Percentiles rank a stretch among this genome's conserved stretches.
Evolutionary conservation across 805 yeast species (phyloP).

Genomic region (Metschnikowia amazonensis): DNA sequence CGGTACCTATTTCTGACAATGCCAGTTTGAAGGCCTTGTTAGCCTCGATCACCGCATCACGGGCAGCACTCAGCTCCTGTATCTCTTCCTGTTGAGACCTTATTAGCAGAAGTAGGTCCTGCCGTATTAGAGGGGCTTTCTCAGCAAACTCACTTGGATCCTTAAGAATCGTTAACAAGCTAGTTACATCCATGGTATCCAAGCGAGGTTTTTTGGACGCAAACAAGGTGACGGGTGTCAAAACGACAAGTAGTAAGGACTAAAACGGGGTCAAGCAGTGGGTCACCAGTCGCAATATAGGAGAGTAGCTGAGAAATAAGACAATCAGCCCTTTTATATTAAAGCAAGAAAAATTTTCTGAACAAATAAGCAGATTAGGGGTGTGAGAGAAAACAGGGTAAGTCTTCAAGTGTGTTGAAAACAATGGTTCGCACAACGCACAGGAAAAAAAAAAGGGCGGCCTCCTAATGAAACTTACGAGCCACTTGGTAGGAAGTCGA

Average conservation of each 20-base stretch:
- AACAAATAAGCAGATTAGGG: not conserved
- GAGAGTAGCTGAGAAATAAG: not conserved
- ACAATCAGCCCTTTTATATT: not conserved
- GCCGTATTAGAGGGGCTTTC: slow-evolving; percentile 29
- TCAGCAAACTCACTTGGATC: slow-evolving; percentile 34
- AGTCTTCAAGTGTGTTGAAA: not conserved
- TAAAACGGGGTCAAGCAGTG: not conserved
- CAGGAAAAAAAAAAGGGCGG: slow-evolving; percentile 2
- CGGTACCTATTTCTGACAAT: slow-evolving; percentile 75
- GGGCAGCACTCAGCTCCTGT: slow-evolving; percentile 26
- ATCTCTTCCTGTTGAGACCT: slow-evolving; percentile 29
- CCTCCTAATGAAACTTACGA: not conserved
- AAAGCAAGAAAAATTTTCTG: not conserved
- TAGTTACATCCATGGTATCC: slow-evolving; percentile 30
- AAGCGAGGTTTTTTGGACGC: slow-evolving; percentile 20
- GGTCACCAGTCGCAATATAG: not conserved
- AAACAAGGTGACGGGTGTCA: slow-evolving; percentile 11
- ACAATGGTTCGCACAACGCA: slow-evolving; percentile 4
- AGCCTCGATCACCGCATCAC: slow-evolving; percentile 42
- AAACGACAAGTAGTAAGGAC: slow-evolving; percentile 6
- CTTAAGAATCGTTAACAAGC: slow-evolving; percentile 34
- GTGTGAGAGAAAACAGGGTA: not conserved
- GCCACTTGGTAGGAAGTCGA: not conserved
- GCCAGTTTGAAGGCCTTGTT: slow-evolving; percentile 72
- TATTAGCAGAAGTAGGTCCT: slow-evolving; percentile 27